Conservation (phyloP, 1,139 yeast species). For the Zygosaccharomyces sapae region DNA sequence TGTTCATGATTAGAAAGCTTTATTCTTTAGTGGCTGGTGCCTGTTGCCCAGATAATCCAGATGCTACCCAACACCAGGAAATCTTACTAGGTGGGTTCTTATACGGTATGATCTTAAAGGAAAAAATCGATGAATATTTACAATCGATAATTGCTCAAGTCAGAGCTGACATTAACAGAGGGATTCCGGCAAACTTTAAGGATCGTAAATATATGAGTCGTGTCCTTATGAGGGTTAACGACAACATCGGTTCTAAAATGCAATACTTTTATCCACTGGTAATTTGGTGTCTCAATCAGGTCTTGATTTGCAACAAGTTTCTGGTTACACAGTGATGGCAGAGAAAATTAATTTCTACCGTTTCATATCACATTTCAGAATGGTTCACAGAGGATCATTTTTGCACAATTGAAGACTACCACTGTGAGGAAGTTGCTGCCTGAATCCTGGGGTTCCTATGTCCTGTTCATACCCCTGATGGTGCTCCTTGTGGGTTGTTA, state of each 20-base stretch:
- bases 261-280: slow-evolving; percentile 96
- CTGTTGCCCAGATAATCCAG: slow-evolving; percentile 96
- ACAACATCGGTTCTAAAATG: slow-evolving; percentile 89
- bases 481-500: slow-evolving; percentile 97
- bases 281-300: slow-evolving; percentile 96
- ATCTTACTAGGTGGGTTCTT: slow-evolving; percentile 92
- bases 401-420: slow-evolving; percentile 95
- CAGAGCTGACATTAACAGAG: slow-evolving; percentile 75
- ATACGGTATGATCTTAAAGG: slow-evolving; percentile 94
- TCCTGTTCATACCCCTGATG: slow-evolving; percentile 99
- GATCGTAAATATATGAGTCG: slow-evolving; percentile 80
- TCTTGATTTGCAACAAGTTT: slow-evolving; percentile 93
- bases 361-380: slow-evolving; percentile 93
- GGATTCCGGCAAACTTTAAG: slow-evolving; percentile 74
- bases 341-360: slow-evolving; percentile 97
- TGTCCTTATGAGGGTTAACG: slow-evolving; percentile 76
- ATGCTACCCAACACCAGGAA: slow-evolving; percentile 98
- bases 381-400: slow-evolving; percentile 99
- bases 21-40: slow-evolving; percentile 95
- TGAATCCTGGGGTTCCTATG: slow-evolving; percentile 97
- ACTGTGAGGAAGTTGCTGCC: slow-evolving; percentile 95
- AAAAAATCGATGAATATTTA: slow-evolving; percentile 90
- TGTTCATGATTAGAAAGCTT: slow-evolving; percentile 92
- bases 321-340: slow-evolving; percentile 98
- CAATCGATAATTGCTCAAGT: slow-evolving; percentile 69